Percentiles rank a stretch among this genome's conserved stretches.
These are phyloP conservation scores for Phyllachora maydis DNA, from an alignment of 2,329 filamentous ascomycete species.

Conservation along the genomic window DNA sequence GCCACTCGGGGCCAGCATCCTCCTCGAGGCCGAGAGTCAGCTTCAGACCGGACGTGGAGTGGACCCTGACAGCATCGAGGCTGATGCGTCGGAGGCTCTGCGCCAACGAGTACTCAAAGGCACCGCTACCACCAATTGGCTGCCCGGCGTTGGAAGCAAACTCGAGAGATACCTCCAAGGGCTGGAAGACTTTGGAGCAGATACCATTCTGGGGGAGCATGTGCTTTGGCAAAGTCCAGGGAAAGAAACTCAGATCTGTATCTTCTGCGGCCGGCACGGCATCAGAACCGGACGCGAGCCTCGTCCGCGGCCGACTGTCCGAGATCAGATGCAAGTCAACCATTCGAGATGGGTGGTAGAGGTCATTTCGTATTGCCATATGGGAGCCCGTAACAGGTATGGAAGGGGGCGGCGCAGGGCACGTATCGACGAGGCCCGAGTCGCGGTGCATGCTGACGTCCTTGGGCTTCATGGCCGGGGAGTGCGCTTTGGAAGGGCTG, in stretches of 20 bases:
- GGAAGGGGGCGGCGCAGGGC: slow-evolving; percentile 37
- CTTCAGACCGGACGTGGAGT: slow-evolving; percentile 33
- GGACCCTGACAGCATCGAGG: slow-evolving; percentile 23
- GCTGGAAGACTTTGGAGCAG: slow-evolving; percentile 52
- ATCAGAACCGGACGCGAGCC: slow-evolving; percentile 46
- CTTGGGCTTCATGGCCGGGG: slow-evolving; percentile 2
- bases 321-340: slow-evolving; percentile 65
- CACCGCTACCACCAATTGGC: slow-evolving; percentile 14
- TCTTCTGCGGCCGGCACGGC: too few species aligned
- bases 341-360: slow-evolving; percentile 78
- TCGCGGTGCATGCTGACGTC: slow-evolving; percentile 12
- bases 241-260: too few species aligned
- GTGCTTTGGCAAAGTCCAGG: slow-evolving; percentile 70
- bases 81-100: slow-evolving; percentile 24
- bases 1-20: slow-evolving; percentile 30
- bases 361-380: slow-evolving; percentile 56
- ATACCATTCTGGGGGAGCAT: slow-evolving; percentile 58
- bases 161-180: slow-evolving; percentile 48
- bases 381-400: slow-evolving; percentile 56
- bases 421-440: slow-evolving; percentile 33
- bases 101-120: slow-evolving; percentile 23
- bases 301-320: slow-evolving; percentile 23
- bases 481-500: slow-evolving; percentile 7
- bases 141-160: slow-evolving; percentile 28
- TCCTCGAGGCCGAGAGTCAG: slow-evolving; percentile 49